Evolutionary conservation across 192 early-diverging fungal species (phyloP).

Genomic region (Coemansia reversa): DNA sequence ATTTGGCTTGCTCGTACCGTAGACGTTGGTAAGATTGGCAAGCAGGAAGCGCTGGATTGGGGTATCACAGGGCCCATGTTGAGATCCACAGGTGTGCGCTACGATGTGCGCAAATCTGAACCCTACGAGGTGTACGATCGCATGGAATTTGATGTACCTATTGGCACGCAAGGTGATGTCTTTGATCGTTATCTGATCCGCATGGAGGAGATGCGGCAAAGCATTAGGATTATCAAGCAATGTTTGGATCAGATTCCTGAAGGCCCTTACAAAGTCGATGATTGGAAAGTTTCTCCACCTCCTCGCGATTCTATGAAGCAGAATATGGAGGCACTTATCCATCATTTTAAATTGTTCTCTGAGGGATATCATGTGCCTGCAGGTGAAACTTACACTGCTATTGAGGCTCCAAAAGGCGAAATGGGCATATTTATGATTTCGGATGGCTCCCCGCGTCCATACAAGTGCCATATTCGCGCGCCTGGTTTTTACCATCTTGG

Average conservation of each 20-base stretch:
- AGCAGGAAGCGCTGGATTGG: slow-evolving; percentile 86
- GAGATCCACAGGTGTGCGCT: slow-evolving; percentile 88
- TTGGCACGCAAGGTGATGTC: slow-evolving; percentile 93
- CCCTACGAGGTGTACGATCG: slow-evolving; percentile 96
- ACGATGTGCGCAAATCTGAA: slow-evolving; percentile 90
- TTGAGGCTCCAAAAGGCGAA: slow-evolving; percentile 99
- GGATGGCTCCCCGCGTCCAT: slow-evolving; percentile 92
- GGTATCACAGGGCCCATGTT: slow-evolving; percentile 95
- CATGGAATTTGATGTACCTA: slow-evolving; percentile 95
- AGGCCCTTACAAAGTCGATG: slow-evolving; percentile 93
- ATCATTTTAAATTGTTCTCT: slow-evolving; percentile 99
- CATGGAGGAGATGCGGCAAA: slow-evolving; percentile 99
- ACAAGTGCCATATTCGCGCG: slow-evolving; percentile 96
- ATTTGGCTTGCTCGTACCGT: slow-evolving; percentile 92
- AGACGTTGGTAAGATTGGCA: slow-evolving; percentile 82
- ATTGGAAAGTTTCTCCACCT: slow-evolving; percentile 95
- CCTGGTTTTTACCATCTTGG: slow-evolving; percentile 95
- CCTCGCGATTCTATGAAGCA: slow-evolving; percentile 94
- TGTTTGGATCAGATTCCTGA: slow-evolving; percentile 95
- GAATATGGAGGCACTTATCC: slow-evolving; percentile 98
- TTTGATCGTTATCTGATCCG: slow-evolving; percentile 96
- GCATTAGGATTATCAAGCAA: slow-evolving; percentile 90
- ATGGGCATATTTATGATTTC: slow-evolving; percentile 95
- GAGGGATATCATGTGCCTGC: slow-evolving; percentile 97
- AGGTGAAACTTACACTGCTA: slow-evolving; percentile 96